These are phyloP conservation scores for Aspergillus persii DNA, from an alignment of 2,329 filamentous ascomycete species.

Conservation along the genomic window DNA sequence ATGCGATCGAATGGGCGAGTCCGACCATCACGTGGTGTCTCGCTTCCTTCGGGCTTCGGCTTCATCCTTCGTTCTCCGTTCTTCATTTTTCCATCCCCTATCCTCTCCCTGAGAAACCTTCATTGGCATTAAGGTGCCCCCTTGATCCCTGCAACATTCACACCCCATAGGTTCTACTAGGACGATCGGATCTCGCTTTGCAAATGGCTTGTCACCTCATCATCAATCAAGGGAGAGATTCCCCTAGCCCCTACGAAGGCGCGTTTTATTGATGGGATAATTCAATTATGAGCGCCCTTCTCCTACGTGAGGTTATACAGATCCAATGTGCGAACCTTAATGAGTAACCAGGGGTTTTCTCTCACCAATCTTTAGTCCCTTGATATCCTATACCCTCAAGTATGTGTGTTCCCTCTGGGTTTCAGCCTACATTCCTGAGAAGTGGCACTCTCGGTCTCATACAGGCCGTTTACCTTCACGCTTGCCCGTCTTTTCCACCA, in stretches of 20 bases:
- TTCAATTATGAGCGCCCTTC: neutral
- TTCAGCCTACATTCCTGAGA: slow-evolving; percentile 3
- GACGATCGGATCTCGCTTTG: neutral
- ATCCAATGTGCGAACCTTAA: neutral
- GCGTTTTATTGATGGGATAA: neutral
- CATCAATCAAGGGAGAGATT: neutral
- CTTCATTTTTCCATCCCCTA: neutral
- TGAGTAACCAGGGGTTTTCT: neutral
- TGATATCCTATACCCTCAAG: neutral
- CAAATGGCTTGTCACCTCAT: neutral
- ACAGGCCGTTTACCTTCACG: neutral
- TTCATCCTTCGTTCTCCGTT: neutral
- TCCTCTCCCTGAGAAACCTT: neutral
- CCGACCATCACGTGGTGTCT: neutral
- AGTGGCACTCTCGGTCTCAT: slow-evolving; percentile 3
- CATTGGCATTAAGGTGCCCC: neutral
- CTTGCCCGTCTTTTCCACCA: neutral
- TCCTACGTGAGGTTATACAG: neutral
- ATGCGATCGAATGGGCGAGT: neutral
- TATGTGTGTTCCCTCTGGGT: neutral
- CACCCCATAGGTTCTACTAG: neutral
- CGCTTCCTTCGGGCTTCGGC: neutral
- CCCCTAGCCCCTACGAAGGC: neutral
- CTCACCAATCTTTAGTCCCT: neutral
- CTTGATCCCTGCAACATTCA: neutral